Conservation (phyloP, 78 protist species). For the Monocercomonoides exilis region DNA sequence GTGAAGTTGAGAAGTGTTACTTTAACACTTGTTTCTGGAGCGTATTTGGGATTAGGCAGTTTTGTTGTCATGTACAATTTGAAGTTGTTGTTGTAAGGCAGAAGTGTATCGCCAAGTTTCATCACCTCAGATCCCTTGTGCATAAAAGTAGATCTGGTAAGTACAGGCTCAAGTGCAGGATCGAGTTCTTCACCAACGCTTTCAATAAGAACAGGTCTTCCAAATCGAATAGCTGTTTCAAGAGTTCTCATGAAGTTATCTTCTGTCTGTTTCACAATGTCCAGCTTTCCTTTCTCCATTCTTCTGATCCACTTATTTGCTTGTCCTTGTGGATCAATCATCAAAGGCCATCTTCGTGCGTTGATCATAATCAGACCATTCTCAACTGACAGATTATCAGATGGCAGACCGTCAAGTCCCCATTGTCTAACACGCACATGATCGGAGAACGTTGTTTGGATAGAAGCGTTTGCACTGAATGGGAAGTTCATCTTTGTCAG, state of each 20-base stretch:
- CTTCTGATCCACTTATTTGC: conserved; percentile 72
- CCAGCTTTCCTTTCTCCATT: conserved; percentile 47
- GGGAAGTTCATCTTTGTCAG: conserved; percentile 26
- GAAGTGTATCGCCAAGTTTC: conserved; percentile 65
- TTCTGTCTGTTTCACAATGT: conserved; percentile 50
- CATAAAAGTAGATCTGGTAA: conserved; percentile 52
- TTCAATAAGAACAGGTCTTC: conserved; percentile 67
- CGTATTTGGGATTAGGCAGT: conserved; percentile 73
- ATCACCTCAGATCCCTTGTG: conserved; percentile 28
- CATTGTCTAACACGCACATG: conserved; percentile 55
- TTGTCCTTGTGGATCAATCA: conserved; percentile 78
- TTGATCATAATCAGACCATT: conserved; percentile 62
- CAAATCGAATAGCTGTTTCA: conserved; percentile 62
- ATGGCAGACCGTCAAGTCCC: conserved; percentile 64
- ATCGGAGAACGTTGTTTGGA: conserved; percentile 40
- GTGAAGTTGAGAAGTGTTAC: conserved; percentile 68
- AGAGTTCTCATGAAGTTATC: conserved; percentile 35
- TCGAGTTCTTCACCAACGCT: conserved; percentile 65
- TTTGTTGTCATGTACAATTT: conserved; percentile 68
- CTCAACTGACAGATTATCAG: conserved; percentile 59
- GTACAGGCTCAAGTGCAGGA: conserved; percentile 71
- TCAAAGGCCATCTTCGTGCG: conserved; percentile 67
- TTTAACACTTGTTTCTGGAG: conserved; percentile 65
- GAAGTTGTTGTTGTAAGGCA: conserved; percentile 65
- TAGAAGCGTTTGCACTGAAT: background rate